Evolutionary conservation across 2,329 filamentous ascomycete species (phyloP).

Genomic region (Beauveria bassiana): DNA sequence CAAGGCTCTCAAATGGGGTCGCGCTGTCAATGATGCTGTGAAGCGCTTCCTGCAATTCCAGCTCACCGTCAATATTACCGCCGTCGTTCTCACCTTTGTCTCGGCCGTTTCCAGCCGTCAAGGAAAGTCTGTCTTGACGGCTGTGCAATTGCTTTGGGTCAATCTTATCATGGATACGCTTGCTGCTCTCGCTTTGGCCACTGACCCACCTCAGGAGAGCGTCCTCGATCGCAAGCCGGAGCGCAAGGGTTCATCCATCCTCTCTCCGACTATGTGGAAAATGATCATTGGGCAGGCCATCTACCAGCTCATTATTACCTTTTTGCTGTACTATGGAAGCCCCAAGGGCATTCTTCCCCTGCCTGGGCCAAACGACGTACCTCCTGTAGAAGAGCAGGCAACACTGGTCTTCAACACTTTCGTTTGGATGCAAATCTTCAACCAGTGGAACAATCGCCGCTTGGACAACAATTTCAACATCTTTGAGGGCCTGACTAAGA

Average conservation of each 20-base stretch:
- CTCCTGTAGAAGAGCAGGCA: constrained; percentile 43
- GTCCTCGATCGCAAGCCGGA: constrained; percentile 70
- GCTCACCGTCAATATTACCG: constrained; percentile 85
- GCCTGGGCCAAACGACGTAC: constrained; percentile 42
- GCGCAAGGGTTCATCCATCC: constrained; percentile 50
- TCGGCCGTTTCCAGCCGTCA: constrained; percentile 66
- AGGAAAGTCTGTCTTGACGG: constrained; percentile 71
- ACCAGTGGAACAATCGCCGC: constrained; percentile 93
- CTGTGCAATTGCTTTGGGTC: constrained; percentile 91
- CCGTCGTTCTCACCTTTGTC: constrained; percentile 79
- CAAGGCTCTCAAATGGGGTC: constrained; percentile 74
- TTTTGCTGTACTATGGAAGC: constrained; percentile 75
- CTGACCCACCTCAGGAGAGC: constrained; percentile 77
- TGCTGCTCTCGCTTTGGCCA: constrained; percentile 79
- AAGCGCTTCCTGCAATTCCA: constrained; percentile 73
- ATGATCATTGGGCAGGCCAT: constrained; percentile 94
- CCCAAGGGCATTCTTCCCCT: constrained; percentile 25
- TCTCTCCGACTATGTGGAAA: constrained; percentile 96
- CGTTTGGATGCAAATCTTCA: constrained; percentile 99
- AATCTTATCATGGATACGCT: constrained; percentile 98
- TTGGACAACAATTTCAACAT: constrained; percentile 95
- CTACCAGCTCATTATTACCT: constrained; percentile 75
- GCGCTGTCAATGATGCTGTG: constrained; percentile 68
- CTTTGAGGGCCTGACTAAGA: constrained; percentile 77
- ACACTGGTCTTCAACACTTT: constrained; percentile 97